Evolutionary conservation across 2,329 filamentous ascomycete species (phyloP).

Genomic region (Colletotrichum phormii): DNA sequence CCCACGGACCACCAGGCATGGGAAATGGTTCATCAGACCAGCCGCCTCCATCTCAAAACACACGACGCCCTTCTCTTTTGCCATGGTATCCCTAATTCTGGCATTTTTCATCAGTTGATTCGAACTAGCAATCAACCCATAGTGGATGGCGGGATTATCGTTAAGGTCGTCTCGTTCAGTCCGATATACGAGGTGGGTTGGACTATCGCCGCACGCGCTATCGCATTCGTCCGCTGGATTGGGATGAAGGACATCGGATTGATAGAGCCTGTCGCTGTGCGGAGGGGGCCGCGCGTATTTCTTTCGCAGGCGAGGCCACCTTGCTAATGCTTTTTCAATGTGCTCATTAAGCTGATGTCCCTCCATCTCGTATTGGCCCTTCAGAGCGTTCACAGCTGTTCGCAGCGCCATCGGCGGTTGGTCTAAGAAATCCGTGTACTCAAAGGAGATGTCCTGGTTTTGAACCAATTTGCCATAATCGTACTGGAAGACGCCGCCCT

Average conservation of each 20-base stretch:
- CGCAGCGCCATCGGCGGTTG: constrained; percentile 37
- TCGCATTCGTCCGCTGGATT: neutral
- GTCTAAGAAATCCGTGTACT: constrained; percentile 33
- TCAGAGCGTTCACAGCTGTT: constrained; percentile 29
- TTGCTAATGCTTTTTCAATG: constrained; percentile 14
- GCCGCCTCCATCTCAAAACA: constrained; percentile 42
- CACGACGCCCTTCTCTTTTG: constrained; percentile 39
- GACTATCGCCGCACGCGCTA: constrained; percentile 11
- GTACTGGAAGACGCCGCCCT: constrained; percentile 42
- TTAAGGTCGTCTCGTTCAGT: neutral
- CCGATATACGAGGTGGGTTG: constrained; percentile 12
- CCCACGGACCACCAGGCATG: constrained; percentile 48
- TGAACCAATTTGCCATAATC: constrained; percentile 42
- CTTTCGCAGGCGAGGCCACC: constrained; percentile 22
- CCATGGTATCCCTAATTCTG: constrained; percentile 3
- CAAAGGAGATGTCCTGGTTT: constrained; percentile 20
- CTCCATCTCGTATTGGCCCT: constrained; percentile 15
- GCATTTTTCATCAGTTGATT: constrained; percentile 41
- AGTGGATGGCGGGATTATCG: constrained; percentile 15
- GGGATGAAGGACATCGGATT: constrained; percentile 15
- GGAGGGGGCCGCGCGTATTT: constrained; percentile 30
- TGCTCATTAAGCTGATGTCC: constrained; percentile 36
- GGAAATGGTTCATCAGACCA: constrained; percentile 42
- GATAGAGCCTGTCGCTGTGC: constrained; percentile 30
- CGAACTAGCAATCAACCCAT: constrained; percentile 33